phyloP scores from a whole-genome alignment of 176 grass and related monocot species.

The Dactylis glomerata region DNA sequence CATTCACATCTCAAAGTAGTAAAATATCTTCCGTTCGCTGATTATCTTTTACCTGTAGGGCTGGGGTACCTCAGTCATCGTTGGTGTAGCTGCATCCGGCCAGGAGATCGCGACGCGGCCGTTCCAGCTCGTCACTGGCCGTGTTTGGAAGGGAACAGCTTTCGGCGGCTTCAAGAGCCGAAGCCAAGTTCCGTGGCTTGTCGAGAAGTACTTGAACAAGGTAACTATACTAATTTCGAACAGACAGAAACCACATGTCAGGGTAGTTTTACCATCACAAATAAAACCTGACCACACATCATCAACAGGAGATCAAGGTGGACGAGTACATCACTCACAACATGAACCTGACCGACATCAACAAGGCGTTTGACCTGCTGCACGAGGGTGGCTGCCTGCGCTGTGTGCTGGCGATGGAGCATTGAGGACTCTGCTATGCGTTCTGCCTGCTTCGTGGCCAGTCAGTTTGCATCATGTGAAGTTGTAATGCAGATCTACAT shows the following conservation, averaged over 20 bases:
- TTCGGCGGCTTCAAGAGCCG: conserved; percentile 98
- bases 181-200: conserved; percentile 91
- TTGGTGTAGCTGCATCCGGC: conserved; percentile 92
- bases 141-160: conserved; percentile 98
- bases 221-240: conserved; percentile 35
- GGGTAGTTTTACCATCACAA: background rate
- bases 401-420: conserved; percentile 67
- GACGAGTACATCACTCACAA: conserved; percentile 98
- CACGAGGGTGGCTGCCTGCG: conserved; percentile 89
- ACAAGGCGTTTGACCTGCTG: conserved; percentile 83
- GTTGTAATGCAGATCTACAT: background rate
- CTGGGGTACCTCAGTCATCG: conserved; percentile 88
- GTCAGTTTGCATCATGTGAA: background rate
- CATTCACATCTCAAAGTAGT: background rate
- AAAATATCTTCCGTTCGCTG: background rate
- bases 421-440: background rate
- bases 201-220: conserved; percentile 98
- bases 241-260: background rate
- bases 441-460: background rate
- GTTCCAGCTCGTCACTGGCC: conserved; percentile 91
- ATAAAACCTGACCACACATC: background rate
- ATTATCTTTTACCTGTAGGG: conserved; percentile 50
- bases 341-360: conserved; percentile 66
- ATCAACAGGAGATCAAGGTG: conserved; percentile 89
- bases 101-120: conserved; percentile 88